These are phyloP conservation scores for Pseudocercospora fijiensis DNA, from an alignment of 2,329 filamentous ascomycete species.

Conservation along the genomic window DNA sequence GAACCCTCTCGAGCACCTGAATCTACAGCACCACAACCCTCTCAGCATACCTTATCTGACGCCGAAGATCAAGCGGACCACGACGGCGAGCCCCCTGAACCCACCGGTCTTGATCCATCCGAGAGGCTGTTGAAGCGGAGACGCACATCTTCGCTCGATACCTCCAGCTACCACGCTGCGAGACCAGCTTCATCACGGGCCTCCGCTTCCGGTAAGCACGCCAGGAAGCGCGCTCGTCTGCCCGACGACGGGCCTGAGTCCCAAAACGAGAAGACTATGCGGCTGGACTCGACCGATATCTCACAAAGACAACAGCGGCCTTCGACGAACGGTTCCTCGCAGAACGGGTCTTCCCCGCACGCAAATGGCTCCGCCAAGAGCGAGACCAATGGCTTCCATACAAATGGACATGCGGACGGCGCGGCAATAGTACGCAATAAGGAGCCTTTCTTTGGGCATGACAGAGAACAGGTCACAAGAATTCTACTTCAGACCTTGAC, in stretches of 20 bases:
- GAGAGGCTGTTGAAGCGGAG: constrained; percentile 35
- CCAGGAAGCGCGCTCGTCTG: constrained; percentile 45
- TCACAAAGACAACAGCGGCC: constrained; percentile 40
- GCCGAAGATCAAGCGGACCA: constrained; percentile 20
- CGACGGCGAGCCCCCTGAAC: constrained; percentile 14
- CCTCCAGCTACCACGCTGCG: constrained; percentile 27
- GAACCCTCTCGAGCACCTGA: constrained; percentile 33
- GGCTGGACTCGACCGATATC: constrained; percentile 43
- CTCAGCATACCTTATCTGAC: constrained; percentile 21
- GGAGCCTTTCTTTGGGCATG: constrained; percentile 73
- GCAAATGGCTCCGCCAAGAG: constrained; percentile 44
- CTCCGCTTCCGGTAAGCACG: constrained; percentile 33
- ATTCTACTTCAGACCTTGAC: constrained; percentile 87
- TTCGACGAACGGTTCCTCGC: constrained; percentile 41
- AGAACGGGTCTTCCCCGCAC: constrained; percentile 35
- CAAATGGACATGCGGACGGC: constrained; percentile 39
- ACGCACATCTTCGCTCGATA: constrained; percentile 29
- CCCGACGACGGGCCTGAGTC: constrained; percentile 33
- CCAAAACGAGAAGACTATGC: constrained; percentile 46
- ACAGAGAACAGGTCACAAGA: constrained; percentile 87
- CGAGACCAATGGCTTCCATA: constrained; percentile 48
- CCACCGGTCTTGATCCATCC: constrained; percentile 29
- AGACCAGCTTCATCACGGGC: constrained; percentile 13
- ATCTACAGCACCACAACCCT: constrained; percentile 35
- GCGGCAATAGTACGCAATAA: constrained; percentile 32